Base-by-base conservation (phyloP, 495 filamentous ascomycete species). In the Talaromyces borbonicus region DNA sequence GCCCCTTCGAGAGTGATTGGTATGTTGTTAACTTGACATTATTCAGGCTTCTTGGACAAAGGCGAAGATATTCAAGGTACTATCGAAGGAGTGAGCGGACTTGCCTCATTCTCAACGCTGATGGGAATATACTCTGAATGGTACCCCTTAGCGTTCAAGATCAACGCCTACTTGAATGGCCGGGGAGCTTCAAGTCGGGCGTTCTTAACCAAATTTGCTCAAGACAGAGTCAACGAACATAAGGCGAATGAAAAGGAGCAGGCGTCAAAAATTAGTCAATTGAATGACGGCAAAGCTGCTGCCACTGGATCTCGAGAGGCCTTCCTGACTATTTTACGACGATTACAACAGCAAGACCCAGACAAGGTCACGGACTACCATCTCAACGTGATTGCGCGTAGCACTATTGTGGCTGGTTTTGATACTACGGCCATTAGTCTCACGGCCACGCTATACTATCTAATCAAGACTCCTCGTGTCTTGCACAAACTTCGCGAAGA, bases 11-110 rank as follows among this genome's bases (percentile, higher is more conserved):
- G n/a, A n/a, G n/a, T n/a, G n/a, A n/a, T n/a, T n/a, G n/a, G n/a
- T n/a, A n/a, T n/a, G n/a, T n/a, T n/a, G n/a, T n/a, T n/a, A n/a
- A n/a, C n/a, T n/a, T n/a, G n/a, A 36, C n/a, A 36, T 8, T 9
- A 18, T n/a, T 26, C 49, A 62, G 77, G 79, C 0, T 80, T 81
- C 52, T 56, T 82, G 15, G 79, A 80, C 56, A 58, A 68, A 52
- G 80, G 81, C 30, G 62, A 74, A 42, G 80, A 83, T 41, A 75
- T 83, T 41, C 75, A 81, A 51, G 79, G 78, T 5, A 74, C 80
- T 14, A 73, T 83, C 5, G 56, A 51, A 2, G 79, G 77, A 15
- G 57, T 82, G 0, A 63, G 68, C 24, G 67, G 68, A 26, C 40
- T 80, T 3, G 73, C 79, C 49, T 60, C 68, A 36, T 81, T 81